Conservation (phyloP, 1,284 basidiomycete genomes). For the Sporisorium graminicola region DNA sequence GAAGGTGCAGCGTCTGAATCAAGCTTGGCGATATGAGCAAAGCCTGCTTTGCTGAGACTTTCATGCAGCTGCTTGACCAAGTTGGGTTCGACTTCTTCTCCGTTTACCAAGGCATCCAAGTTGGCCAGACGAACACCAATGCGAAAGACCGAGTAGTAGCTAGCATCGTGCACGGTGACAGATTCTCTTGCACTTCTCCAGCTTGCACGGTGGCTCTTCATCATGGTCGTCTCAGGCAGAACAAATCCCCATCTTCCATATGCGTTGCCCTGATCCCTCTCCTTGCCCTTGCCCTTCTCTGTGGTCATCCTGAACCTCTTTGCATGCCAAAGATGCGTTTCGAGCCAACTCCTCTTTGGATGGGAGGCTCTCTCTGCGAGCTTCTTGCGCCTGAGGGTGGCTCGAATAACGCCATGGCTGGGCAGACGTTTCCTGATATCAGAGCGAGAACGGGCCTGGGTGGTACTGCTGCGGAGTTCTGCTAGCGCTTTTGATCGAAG, state of each 20-base stretch:
- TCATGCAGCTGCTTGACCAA: background rate
- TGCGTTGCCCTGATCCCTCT: slow-evolving; percentile 39
- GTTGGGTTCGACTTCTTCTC: background rate
- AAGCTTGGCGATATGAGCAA: background rate
- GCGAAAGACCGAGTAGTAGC: slow-evolving; percentile 54
- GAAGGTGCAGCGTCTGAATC: background rate
- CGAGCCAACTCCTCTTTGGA: slow-evolving; percentile 60
- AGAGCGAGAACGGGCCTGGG: slow-evolving; percentile 50
- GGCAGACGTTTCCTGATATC: slow-evolving; percentile 53
- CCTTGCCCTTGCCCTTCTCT: slow-evolving; percentile 57
- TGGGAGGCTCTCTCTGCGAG: slow-evolving; percentile 50
- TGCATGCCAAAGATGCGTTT: slow-evolving; percentile 69
- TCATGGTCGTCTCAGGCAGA: slow-evolving; percentile 62
- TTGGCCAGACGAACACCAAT: slow-evolving; percentile 16
- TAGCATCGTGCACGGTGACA: slow-evolving; percentile 60
- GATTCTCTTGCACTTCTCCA: slow-evolving; percentile 50
- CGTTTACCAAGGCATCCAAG: background rate
- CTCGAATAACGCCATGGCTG: slow-evolving; percentile 46
- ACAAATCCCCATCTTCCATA: slow-evolving; percentile 57
- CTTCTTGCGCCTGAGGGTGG: slow-evolving; percentile 45
- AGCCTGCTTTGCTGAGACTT: slow-evolving; percentile 10
- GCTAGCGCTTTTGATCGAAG: slow-evolving; percentile 60
- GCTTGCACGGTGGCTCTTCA: slow-evolving; percentile 61
- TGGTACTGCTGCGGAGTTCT: slow-evolving; percentile 65
- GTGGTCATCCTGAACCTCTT: slow-evolving; percentile 67